Conservation (phyloP, 2,329 filamentous ascomycete species). For the Sporothrix sp. region DNA sequence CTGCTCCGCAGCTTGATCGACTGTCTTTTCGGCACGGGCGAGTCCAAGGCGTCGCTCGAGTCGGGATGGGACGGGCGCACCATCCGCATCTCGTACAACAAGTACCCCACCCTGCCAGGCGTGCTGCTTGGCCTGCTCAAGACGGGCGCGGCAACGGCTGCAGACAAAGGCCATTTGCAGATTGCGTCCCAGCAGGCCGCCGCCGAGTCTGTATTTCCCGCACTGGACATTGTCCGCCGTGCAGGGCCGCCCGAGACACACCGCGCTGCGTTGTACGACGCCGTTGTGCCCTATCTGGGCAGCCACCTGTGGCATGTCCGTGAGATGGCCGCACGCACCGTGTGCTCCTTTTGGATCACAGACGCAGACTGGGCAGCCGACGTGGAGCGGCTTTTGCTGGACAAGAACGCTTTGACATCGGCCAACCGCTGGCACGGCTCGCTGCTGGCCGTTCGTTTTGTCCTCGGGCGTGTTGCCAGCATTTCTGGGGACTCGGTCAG, state of each 20-base stretch:
- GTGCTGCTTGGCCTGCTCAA: constrained; percentile 55
- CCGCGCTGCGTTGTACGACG: constrained; percentile 43
- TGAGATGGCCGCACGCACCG: constrained; percentile 67
- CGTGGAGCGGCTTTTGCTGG: constrained; percentile 30
- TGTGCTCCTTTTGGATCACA: constrained; percentile 52
- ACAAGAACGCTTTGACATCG: constrained; percentile 21
- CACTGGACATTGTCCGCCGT: constrained; percentile 68
- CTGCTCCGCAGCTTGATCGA: constrained; percentile 80
- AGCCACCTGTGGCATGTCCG: constrained; percentile 72
- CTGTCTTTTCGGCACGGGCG: constrained; percentile 63
- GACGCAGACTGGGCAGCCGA: constrained; percentile 35
- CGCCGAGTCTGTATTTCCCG: constrained; percentile 69
- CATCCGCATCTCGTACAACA: constrained; percentile 57
- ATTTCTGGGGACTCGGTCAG: constrained; percentile 34
- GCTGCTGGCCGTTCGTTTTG: constrained; percentile 45
- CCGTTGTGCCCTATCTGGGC: constrained; percentile 53
- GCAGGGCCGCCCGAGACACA: constrained; percentile 54
- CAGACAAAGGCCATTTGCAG: constrained; percentile 23
- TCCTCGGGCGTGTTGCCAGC: constrained; percentile 38
- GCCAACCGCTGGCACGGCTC: constrained; percentile 50
- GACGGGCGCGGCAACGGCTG: constrained; percentile 24
- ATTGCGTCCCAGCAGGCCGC: constrained; percentile 26
- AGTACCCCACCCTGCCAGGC: constrained; percentile 54
- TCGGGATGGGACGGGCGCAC: constrained; percentile 55
- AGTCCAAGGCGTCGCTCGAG: constrained; percentile 55